phyloP scores from a whole-genome alignment of 176 grass and related monocot genomes.

The Alloteropsis semialata region DNA sequence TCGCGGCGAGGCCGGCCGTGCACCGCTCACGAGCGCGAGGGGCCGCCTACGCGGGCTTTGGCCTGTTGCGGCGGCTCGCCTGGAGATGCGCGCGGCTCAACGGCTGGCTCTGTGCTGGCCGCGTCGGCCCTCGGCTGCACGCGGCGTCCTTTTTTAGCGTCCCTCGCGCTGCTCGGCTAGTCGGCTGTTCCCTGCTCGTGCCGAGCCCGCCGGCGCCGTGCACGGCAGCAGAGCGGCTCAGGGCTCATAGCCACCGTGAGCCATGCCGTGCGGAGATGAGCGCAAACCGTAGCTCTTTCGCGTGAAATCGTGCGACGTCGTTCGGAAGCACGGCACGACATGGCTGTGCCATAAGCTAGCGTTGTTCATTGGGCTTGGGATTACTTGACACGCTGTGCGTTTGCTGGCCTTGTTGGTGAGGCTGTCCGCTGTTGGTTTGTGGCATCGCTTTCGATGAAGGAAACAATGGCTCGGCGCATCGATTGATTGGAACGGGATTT shows the following conservation, averaged over 20 bases:
- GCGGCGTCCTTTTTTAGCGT: not conserved
- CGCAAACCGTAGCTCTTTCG: not conserved
- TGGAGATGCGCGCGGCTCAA: not conserved
- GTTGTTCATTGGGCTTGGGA: not conserved
- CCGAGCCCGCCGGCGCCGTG: not conserved
- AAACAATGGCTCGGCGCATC: not conserved
- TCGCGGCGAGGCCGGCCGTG: too few species aligned
- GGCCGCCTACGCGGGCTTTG: not conserved
- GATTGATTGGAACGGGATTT: not conserved
- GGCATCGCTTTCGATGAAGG: not conserved
- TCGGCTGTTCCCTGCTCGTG: not conserved
- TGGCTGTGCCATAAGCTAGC: not conserved
- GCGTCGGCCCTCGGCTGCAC: not conserved
- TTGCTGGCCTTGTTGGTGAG: not conserved
- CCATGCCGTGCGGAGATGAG: not conserved
- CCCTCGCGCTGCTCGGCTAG: too few species aligned
- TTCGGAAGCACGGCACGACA: too few species aligned
- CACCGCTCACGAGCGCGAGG: not conserved
- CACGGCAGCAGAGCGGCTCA: not conserved
- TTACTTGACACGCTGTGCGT: not conserved
- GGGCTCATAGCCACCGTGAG: too few species aligned
- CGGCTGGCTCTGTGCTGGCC: too few species aligned
- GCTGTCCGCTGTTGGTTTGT: not conserved
- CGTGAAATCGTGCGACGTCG: not conserved
- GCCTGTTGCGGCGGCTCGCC: not conserved